These are phyloP conservation scores for Babesia microti DNA, from an alignment of 169 alveolate genomes.

Conservation along the genomic window DNA sequence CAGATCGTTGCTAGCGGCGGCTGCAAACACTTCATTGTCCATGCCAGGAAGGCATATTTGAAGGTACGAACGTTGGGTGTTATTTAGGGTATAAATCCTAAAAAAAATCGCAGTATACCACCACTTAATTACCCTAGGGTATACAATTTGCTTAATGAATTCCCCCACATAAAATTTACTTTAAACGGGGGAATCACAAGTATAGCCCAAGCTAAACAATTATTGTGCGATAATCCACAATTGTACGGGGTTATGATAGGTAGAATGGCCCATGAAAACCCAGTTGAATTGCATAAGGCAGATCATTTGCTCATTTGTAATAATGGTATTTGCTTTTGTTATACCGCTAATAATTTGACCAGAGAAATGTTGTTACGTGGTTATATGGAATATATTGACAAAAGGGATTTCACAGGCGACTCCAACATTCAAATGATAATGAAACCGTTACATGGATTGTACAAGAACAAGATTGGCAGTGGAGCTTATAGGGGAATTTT, in stretches of 20 bases:
- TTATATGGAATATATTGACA: too few species aligned
- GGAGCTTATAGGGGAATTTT: too few species aligned
- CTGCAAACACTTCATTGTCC: slow-evolving; percentile 80
- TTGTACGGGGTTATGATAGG: slow-evolving; percentile 74
- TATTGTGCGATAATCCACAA: slow-evolving; percentile 31
- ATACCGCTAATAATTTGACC: too few species aligned
- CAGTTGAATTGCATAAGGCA: slow-evolving; percentile 52
- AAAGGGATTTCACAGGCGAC: too few species aligned
- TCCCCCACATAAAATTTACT: slow-evolving; percentile 77
- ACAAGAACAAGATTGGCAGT: too few species aligned
- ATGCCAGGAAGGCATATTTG: slow-evolving; percentile 87
- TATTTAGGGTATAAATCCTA: slow-evolving; percentile 80
- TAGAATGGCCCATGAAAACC: slow-evolving; percentile 68
- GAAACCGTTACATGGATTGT: too few species aligned
- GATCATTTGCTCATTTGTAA: too few species aligned
- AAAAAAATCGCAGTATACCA: slow-evolving; percentile 84
- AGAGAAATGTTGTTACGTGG: too few species aligned
- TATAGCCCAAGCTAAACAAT: slow-evolving; percentile 49
- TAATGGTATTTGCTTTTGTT: too few species aligned
- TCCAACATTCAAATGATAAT: too few species aligned
- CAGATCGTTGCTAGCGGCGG: slow-evolving; percentile 68
- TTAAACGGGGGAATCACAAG: slow-evolving; percentile 84
- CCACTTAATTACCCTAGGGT: slow-evolving; percentile 83
- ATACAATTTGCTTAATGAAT: slow-evolving; percentile 65
- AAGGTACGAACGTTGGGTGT: slow-evolving; percentile 7